Base-by-base conservation (phyloP, 2,329 filamentous ascomycete genomes). In the Claviceps africana region DNA sequence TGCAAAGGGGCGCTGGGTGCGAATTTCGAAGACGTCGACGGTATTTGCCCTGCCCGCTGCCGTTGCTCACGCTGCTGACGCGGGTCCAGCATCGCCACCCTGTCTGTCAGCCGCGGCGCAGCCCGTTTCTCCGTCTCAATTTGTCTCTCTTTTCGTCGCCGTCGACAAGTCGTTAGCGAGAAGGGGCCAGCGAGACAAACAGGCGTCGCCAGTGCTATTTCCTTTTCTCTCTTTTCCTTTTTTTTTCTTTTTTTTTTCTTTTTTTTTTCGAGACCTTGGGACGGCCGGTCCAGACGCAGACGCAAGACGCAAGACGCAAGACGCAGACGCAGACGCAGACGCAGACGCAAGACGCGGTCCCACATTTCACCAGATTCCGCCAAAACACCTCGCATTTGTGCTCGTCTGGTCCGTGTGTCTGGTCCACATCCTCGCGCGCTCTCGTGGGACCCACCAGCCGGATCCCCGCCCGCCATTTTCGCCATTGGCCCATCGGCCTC, bases 1-100 rank as follows among this genome's bases (percentile, higher is more conserved):
- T 46, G 52, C 52, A 51, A 51, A 53, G 44, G 43, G 49, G 35
- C 15, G 17, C 35, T n/a, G 35, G 15, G 37, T 33, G 19, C 40
- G 25, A 25, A 25, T 5, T 5, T 25, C 25, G 44, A 30, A 45
- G 44, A 40, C 33, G 48, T 4, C 8, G 13, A 8, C 25, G 3
- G 25, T 25, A 25, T 25, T 22, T 25, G 19, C 11, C 30, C 46
- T 48, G 46, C 17, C 17, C 30, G 21, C 15, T 25, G n/a, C 19
- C 25, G 47, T 33, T 28, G 44, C 44, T 11, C 44, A 21, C 15
- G 15, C 13, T 25, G 42, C 42, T 15, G 15, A 4, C 17, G 15
- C 35, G 17, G 35, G 35, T 5, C 31, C 45, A 35, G 30, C 45
- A 19, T 35, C 47, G 35, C 35, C 28, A 31, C 37, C 28, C 39